Conservation (phyloP, 768 basidiomycete genomes). For the Dioszegia hungarica region DNA sequence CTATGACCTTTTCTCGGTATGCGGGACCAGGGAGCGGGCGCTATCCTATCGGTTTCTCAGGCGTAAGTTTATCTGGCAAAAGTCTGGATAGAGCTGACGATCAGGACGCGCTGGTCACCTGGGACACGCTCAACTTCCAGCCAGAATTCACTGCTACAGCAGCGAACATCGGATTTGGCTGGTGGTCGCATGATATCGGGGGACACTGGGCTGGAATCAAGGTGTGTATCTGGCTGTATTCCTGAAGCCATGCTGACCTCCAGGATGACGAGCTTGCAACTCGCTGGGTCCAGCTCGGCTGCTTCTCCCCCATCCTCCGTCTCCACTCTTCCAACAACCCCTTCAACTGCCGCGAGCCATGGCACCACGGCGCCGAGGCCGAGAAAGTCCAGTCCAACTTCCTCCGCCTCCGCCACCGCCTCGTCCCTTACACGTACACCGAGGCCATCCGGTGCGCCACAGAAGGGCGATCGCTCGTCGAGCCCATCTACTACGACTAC, state of each 20-base stretch:
- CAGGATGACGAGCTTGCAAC: conserved; percentile 25
- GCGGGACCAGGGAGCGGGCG: conserved; percentile 26
- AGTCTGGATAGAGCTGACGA: background rate
- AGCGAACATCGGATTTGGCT: conserved; percentile 26
- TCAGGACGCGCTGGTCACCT: conserved; percentile 25
- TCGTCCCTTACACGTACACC: conserved; percentile 28
- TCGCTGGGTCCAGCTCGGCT: conserved; percentile 28
- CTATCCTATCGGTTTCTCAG: conserved; percentile 30
- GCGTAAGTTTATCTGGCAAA: conserved; percentile 5
- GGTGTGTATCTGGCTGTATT: conserved; percentile 1
- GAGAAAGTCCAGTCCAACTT: conserved; percentile 8
- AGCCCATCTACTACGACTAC: conserved; percentile 30
- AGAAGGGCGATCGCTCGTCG: conserved; percentile 12
- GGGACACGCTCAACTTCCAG: conserved; percentile 30
- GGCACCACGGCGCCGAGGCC: conserved; percentile 15
- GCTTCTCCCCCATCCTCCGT: conserved; percentile 30
- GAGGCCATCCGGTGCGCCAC: conserved; percentile 4
- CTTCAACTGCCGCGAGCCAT: conserved; percentile 34
- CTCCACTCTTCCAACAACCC: conserved; percentile 27
- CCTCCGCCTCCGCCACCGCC: conserved; percentile 20
- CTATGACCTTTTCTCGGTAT: conserved; percentile 23
- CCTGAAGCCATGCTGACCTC: background rate
- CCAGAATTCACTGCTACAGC: conserved; percentile 32
- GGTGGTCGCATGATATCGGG: conserved; percentile 32
- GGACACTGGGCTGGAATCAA: conserved; percentile 21